phyloP scores from a whole-genome alignment of 148 eudicot species.

The Cornus kousa region DNA sequence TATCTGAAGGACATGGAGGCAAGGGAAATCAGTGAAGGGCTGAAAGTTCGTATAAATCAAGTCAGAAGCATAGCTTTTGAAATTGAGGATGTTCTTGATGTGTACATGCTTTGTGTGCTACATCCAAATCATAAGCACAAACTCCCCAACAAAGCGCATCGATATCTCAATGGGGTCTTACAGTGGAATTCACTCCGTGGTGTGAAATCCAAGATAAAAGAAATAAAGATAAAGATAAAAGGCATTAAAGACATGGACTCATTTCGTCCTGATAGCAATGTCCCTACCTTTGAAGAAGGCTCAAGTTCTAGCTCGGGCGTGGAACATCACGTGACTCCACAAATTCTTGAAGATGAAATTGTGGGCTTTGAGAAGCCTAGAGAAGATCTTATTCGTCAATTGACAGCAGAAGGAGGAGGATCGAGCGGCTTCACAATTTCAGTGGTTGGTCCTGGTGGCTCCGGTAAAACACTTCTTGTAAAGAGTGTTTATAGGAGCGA shows the following conservation, averaged over 20 bases:
- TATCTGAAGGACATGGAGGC: not conserved
- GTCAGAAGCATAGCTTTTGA: constrained; percentile 19
- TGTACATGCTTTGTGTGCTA: constrained; percentile 5
- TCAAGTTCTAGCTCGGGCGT: not conserved
- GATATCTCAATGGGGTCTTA: not conserved
- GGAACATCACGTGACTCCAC: too few relatives aligned
- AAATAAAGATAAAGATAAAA: not conserved
- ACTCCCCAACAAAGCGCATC: not conserved
- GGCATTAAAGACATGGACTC: not conserved
- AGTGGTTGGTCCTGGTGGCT: constrained; percentile 28
- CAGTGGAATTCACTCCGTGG: not conserved
- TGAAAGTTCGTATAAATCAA: not conserved
- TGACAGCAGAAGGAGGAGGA: not conserved
- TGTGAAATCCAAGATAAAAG: not conserved
- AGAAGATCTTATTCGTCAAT: not conserved
- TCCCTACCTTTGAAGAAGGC: not conserved
- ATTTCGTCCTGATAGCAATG: not conserved
- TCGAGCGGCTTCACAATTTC: constrained; percentile 6
- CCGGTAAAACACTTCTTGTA: constrained; percentile 23
- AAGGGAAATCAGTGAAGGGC: not conserved
- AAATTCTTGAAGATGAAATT: not conserved
- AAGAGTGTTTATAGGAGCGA: constrained; percentile 3
- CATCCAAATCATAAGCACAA: not conserved
- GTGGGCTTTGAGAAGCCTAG: constrained; percentile 16
- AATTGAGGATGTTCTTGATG: constrained; percentile 26